Evolutionary conservation across 2,329 filamentous ascomycete genomes (phyloP).

Genomic region (Apiospora sp.): DNA sequence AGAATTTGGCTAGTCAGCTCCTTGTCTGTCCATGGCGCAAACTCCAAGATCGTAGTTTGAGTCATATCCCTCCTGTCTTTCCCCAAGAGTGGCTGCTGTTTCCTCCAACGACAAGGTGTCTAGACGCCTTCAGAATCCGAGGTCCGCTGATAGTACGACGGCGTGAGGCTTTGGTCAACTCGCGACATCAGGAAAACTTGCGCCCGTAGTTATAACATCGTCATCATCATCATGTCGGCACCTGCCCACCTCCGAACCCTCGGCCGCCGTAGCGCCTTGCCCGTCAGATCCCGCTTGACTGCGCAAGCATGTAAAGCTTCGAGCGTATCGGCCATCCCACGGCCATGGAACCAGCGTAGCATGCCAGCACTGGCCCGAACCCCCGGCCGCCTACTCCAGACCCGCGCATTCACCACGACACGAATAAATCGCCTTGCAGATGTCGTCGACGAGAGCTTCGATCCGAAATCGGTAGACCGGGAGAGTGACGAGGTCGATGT

Average conservation of each 20-base stretch:
- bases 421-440: slow-evolving; percentile 39
- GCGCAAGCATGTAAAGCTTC: slow-evolving; percentile 33
- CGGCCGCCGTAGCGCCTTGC: slow-evolving; percentile 37
- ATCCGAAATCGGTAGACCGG: slow-evolving; percentile 76
- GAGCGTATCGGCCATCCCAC: slow-evolving; percentile 31
- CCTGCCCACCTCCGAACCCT: slow-evolving; percentile 39
- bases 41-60: neutral
- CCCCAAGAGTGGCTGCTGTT: neutral
- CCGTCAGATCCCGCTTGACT: slow-evolving; percentile 33
- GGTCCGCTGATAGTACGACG: neutral
- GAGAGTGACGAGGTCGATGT: slow-evolving; percentile 96
- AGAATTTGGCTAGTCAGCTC: slow-evolving; percentile 2
- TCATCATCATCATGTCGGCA: slow-evolving; percentile 41
- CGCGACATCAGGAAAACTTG: neutral
- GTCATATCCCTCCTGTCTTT: slow-evolving; percentile 12
- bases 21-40: slow-evolving; percentile 7
- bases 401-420: slow-evolving; percentile 49
- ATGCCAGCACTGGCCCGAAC: slow-evolving; percentile 29
- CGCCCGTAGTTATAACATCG: slow-evolving; percentile 22
- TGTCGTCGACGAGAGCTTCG: slow-evolving; percentile 62
- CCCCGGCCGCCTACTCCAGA: slow-evolving; percentile 26
- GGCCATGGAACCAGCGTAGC: slow-evolving; percentile 31
- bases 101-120: slow-evolving; percentile 1
- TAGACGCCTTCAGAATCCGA: neutral
- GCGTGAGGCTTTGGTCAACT: neutral